Evolutionary conservation across 176 grass and related monocot genomes (phyloP).

Genomic region (Elymus sibiricus): DNA sequence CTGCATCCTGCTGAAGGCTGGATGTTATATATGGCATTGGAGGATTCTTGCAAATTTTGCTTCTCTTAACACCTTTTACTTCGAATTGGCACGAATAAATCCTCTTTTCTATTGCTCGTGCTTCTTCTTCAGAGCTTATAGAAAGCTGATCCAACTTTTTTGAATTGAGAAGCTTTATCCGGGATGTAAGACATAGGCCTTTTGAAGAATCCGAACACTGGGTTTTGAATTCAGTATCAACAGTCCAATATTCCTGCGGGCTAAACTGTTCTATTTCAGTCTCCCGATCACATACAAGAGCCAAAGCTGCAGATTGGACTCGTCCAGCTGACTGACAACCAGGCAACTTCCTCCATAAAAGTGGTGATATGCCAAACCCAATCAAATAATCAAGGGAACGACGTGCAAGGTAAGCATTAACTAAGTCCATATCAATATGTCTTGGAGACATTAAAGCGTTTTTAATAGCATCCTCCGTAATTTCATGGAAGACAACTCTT

Average conservation of each 20-base stretch:
- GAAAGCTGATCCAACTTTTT: slow-evolving; percentile 83
- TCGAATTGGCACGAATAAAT: slow-evolving; percentile 61
- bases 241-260: slow-evolving; percentile 81
- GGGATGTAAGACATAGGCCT: slow-evolving; percentile 37
- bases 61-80: slow-evolving; percentile 68
- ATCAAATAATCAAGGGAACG: slow-evolving; percentile 96
- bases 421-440: slow-evolving; percentile 86
- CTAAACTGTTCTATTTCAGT: slow-evolving; percentile 79
- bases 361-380: slow-evolving; percentile 90
- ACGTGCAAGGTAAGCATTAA: slow-evolving; percentile 96
- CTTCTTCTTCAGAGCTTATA: slow-evolving; percentile 61
- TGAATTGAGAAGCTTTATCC: slow-evolving; percentile 69
- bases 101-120: slow-evolving; percentile 53
- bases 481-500: slow-evolving; percentile 96
- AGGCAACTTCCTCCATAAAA: slow-evolving; percentile 96
- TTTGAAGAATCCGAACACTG: slow-evolving; percentile 37
- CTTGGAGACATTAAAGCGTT: slow-evolving; percentile 59
- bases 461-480: slow-evolving; percentile 76
- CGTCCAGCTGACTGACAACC: slow-evolving; percentile 93
- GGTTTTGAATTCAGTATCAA: slow-evolving; percentile 51
- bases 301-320: slow-evolving; percentile 92
- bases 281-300: slow-evolving; percentile 90
- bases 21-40: slow-evolving; percentile 96
- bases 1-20: slow-evolving; percentile 91
- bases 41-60: slow-evolving; percentile 68